These are phyloP conservation scores for Tulasnella sp. DNA, from an alignment of 768 basidiomycete genomes.

Conservation along the genomic window DNA sequence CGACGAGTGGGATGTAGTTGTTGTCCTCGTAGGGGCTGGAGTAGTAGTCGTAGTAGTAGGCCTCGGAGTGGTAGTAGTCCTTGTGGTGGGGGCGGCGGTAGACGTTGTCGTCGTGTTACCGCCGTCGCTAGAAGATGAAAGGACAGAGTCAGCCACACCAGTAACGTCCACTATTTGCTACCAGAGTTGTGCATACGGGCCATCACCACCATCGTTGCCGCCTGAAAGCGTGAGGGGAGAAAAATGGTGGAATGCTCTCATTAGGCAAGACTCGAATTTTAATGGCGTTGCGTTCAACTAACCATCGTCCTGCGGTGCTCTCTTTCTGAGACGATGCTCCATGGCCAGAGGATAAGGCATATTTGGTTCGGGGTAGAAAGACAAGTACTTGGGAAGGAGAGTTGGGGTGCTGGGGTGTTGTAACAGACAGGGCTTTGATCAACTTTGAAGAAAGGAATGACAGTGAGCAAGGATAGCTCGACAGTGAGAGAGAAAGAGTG, in stretches of 20 bases:
- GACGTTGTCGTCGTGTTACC: background rate
- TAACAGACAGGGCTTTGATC: conserved; percentile 5
- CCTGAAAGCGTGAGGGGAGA: background rate
- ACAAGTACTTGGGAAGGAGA: background rate
- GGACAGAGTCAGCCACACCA: background rate
- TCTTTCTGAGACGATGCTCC: background rate
- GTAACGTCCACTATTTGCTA: background rate
- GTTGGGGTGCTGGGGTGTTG: background rate
- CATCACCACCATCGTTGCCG: background rate
- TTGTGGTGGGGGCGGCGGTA: background rate
- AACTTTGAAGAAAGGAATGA: conserved; percentile 2
- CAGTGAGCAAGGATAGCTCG: background rate
- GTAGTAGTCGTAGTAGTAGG: background rate
- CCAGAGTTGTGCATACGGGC: background rate
- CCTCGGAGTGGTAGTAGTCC: background rate
- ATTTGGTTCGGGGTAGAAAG: background rate
- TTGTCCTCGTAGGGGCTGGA: background rate
- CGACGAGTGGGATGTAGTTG: background rate
- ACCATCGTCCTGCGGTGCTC: background rate
- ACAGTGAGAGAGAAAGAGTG: background rate
- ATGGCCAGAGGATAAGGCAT: background rate
- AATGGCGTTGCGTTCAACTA: background rate
- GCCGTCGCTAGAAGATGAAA: background rate
- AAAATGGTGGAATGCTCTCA: background rate
- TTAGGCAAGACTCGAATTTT: background rate